A percentile compares a stretch with the other conserved stretches of the same genome.
These are phyloP conservation scores for Pseudogymnoascus sp. DNA, from an alignment of 2,329 filamentous ascomycete genomes.

Conservation along the genomic window DNA sequence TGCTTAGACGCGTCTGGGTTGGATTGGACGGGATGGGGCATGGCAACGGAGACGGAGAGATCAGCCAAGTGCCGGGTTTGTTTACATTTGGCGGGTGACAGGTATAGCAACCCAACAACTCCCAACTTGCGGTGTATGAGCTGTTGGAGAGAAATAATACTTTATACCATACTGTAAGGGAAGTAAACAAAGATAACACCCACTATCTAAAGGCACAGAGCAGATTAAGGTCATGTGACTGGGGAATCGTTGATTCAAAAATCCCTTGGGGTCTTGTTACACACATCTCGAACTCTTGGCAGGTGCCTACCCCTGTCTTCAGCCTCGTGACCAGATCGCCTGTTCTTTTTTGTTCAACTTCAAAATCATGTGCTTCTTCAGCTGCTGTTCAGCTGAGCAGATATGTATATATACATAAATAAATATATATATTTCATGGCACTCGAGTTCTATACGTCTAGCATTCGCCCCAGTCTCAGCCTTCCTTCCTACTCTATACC, in stretches of 20 bases:
- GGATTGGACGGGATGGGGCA: neutral
- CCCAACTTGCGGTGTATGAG: neutral
- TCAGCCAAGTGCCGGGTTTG: neutral
- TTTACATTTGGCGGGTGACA: neutral
- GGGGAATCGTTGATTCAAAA: neutral
- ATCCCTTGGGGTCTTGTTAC: neutral
- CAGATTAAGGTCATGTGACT: neutral
- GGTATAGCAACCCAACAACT: neutral
- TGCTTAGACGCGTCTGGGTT: neutral
- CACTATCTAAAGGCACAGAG: neutral
- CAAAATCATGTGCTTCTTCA: neutral
- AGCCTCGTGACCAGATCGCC: neutral
- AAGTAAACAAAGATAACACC: neutral
- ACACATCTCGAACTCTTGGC: neutral
- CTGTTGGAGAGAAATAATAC: neutral
- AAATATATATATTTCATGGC: neutral
- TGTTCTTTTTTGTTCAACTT: neutral
- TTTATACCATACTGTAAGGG: neutral
- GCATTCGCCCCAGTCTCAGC: neutral
- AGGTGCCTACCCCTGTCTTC: neutral
- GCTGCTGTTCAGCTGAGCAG: neutral
- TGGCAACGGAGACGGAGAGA: neutral
- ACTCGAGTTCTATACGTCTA: neutral
- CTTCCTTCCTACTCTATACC: neutral
- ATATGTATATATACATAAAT: neutral